Conservation (phyloP, 257 asterid genomes). For the Solanum okadae region DNA sequence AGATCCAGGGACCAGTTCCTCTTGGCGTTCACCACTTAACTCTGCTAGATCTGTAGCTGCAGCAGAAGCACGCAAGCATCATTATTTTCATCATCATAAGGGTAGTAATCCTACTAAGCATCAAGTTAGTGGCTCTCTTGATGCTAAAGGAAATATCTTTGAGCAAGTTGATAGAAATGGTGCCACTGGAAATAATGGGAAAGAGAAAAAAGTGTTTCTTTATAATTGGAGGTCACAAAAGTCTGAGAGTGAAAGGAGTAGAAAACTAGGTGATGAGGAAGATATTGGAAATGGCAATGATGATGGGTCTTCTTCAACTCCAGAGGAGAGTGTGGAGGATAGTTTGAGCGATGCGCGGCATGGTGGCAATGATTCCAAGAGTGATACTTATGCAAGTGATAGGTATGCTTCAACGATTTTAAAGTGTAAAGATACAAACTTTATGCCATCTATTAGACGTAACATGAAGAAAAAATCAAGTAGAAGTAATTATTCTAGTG, state of each 20-base stretch:
- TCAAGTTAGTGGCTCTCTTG: neutral
- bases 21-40: slow-evolving; percentile 74
- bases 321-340: slow-evolving; percentile 44
- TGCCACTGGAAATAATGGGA: neutral
- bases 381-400: slow-evolving; percentile 58
- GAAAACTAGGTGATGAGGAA: slow-evolving; percentile 31
- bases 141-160: neutral
- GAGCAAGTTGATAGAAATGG: slow-evolving; percentile 15
- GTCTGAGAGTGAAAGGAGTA: slow-evolving; percentile 66
- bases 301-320: slow-evolving; percentile 37
- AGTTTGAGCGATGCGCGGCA: slow-evolving; percentile 52
- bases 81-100: slow-evolving; percentile 53
- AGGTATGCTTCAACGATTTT: slow-evolving; percentile 42
- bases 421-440: slow-evolving; percentile 49
- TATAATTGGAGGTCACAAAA: slow-evolving; percentile 80
- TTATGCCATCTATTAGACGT: slow-evolving; percentile 55
- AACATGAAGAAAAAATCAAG: slow-evolving; percentile 47
- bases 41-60: slow-evolving; percentile 66
- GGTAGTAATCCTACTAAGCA: slow-evolving; percentile 1
- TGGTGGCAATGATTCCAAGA: slow-evolving; percentile 69
- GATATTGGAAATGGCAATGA: slow-evolving; percentile 28
- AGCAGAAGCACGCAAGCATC: slow-evolving; percentile 25
- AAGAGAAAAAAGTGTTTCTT: slow-evolving; percentile 49
- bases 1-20: slow-evolving; percentile 90
- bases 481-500: slow-evolving; percentile 28